Conservation (phyloP, 1,284 basidiomycete genomes). For the Leucoagaricus sp. region DNA sequence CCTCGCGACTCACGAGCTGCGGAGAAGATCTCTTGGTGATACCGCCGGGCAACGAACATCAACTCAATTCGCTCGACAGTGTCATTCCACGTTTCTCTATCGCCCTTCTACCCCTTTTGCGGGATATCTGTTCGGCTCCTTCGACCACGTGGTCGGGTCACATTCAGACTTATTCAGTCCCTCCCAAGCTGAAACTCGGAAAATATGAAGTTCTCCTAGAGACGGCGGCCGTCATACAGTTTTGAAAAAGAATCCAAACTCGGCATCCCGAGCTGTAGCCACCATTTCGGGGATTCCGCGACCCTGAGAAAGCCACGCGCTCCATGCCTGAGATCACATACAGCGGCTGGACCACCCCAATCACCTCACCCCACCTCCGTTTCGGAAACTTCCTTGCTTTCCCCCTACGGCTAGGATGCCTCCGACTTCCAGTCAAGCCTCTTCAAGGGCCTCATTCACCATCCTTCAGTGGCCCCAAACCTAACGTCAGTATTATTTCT, state of each 20-base stretch:
- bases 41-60: neutral
- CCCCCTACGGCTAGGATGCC: neutral
- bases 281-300: neutral
- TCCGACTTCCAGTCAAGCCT: neutral
- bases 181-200: neutral
- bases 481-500: neutral
- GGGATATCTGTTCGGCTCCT: neutral
- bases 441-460: neutral
- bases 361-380: neutral
- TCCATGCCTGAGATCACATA: neutral
- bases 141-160: neutral
- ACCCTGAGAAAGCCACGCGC: constrained; percentile 5
- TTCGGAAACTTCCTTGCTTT: too few species aligned
- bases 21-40: too few species aligned
- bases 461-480: neutral
- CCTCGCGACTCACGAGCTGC: too few species aligned
- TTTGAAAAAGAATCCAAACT: neutral
- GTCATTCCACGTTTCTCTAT: neutral
- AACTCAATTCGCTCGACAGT: neutral
- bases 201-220: neutral
- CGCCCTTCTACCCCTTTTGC: neutral
- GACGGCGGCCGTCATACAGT: neutral
- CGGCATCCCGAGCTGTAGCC: neutral
- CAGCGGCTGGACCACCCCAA: neutral
- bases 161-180: neutral